These are phyloP conservation scores for Xylaria sp. DNA, from an alignment of 2,329 filamentous ascomycete species.

Conservation along the genomic window DNA sequence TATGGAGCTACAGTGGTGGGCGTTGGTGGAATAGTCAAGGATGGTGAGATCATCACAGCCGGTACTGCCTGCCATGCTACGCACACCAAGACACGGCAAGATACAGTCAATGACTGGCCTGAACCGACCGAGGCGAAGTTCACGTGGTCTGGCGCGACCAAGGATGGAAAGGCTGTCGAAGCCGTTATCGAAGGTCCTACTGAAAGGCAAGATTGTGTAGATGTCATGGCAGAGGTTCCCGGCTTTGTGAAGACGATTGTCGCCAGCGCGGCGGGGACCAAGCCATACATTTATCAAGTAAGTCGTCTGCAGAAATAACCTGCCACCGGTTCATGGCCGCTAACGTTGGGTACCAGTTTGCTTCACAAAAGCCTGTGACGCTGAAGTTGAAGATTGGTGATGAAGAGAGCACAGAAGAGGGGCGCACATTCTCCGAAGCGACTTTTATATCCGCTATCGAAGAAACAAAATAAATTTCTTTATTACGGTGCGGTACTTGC, in stretches of 20 bases:
- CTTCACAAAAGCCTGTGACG: constrained; percentile 69
- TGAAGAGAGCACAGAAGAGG: constrained; percentile 80
- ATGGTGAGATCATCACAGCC: constrained; percentile 81
- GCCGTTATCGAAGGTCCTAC: constrained; percentile 76
- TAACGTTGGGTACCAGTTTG: constrained; percentile 67
- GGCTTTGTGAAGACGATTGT: constrained; percentile 96
- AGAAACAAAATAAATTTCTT: constrained; percentile 26
- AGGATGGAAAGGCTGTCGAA: constrained; percentile 77
- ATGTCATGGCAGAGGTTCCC: constrained; percentile 96
- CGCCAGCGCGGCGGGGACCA: constrained; percentile 86
- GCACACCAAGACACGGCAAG: constrained; percentile 76
- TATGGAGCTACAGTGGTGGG: constrained; percentile 87
- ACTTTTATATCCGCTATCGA: constrained; percentile 84
- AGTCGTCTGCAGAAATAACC: neutral
- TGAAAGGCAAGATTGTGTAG: constrained; percentile 80
- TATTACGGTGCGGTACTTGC: constrained; percentile 6
- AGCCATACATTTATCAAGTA: constrained; percentile 98
- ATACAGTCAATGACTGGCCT: constrained; percentile 86
- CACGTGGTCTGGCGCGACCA: constrained; percentile 79
- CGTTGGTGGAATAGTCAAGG: constrained; percentile 83
- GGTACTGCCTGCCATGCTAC: constrained; percentile 71
- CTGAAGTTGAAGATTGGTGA: constrained; percentile 89
- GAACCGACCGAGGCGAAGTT: constrained; percentile 81
- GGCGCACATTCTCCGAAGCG: constrained; percentile 84
- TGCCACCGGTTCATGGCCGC: neutral